These are phyloP conservation scores for Globisporangium rhizosaccharum DNA, from an alignment of 352 stramenopile species.

Conservation along the genomic window DNA sequence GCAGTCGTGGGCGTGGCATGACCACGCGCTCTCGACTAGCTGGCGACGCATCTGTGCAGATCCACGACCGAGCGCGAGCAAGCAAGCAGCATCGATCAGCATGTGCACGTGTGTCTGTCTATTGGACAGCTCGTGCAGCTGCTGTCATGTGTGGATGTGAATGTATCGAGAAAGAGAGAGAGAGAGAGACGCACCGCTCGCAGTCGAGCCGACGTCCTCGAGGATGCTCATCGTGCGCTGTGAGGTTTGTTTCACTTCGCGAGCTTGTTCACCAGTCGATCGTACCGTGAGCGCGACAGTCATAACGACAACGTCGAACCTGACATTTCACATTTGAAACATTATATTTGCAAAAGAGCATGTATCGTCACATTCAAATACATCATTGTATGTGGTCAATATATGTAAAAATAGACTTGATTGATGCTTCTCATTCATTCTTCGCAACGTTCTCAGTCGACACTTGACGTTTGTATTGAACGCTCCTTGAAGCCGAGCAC, in stretches of 20 bases:
- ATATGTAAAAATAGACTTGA: not conserved
- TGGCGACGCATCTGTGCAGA: slow-evolving; percentile 16
- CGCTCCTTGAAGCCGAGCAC: no score
- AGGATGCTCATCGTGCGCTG: slow-evolving; percentile 21
- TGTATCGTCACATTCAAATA: not conserved
- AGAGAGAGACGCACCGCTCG: slow-evolving; percentile 15
- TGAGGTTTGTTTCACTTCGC: not conserved
- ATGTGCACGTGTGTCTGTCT: not conserved
- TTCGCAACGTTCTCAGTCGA: not conserved
- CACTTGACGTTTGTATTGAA: not conserved
- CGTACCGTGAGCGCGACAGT: no score
- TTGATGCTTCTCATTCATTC: not conserved
- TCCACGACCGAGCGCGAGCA: not conserved
- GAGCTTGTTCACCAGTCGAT: no score
- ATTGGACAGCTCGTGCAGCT: not conserved
- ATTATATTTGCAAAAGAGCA: not conserved
- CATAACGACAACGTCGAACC: not conserved
- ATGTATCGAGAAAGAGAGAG: no score
- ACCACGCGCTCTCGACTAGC: slow-evolving; percentile 2
- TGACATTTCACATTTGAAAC: not conserved
- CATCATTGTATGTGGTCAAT: not conserved
- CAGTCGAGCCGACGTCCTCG: slow-evolving; percentile 21
- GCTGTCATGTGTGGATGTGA: no score
- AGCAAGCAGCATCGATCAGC: not conserved
- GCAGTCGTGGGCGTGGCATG: slow-evolving; percentile 14